These are phyloP conservation scores for Ogataea neopini DNA, from an alignment of 805 yeast species.

Conservation along the genomic window DNA sequence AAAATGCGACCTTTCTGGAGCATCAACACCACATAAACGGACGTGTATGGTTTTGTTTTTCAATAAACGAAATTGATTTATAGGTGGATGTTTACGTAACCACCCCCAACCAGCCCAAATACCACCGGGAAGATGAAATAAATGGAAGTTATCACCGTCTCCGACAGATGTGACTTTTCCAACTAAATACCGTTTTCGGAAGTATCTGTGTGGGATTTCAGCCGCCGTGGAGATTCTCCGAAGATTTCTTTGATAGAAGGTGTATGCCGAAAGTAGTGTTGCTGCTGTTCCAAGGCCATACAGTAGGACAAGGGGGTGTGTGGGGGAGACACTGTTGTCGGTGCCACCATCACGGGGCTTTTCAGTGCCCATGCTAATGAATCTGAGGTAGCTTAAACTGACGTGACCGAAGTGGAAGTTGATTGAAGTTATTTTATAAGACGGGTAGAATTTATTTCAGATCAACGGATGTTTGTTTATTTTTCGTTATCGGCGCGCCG, in stretches of 20 bases:
- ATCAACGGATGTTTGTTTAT: constrained; percentile 2
- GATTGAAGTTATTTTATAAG: neutral
- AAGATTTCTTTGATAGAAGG: constrained; percentile 47
- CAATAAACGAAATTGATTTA: constrained; percentile 44
- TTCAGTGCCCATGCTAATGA: neutral
- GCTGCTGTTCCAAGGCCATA: constrained; percentile 33
- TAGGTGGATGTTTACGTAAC: constrained; percentile 67
- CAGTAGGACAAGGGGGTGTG: constrained; percentile 33
- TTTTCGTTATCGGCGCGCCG: constrained; percentile 4
- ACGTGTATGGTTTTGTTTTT: constrained; percentile 74
- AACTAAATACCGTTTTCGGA: constrained; percentile 46
- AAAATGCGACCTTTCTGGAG: constrained; percentile 93
- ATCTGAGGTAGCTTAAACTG: too few relatives aligned
- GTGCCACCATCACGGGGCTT: neutral
- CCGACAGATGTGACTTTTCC: constrained; percentile 91
- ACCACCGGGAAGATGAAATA: constrained; percentile 95
- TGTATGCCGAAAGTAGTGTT: constrained; percentile 42
- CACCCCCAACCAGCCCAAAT: constrained; percentile 89
- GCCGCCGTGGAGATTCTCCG: constrained; percentile 49
- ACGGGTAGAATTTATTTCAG: neutral
- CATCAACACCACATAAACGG: constrained; percentile 91
- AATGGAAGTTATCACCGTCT: constrained; percentile 92
- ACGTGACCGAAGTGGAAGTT: too few relatives aligned
- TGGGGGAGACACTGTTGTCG: constrained; percentile 19
- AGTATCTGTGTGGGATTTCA: constrained; percentile 49